A percentile compares a stretch with the other conserved stretches of the same genome.
Conservation (phyloP, 306 rosid genomes). For the Cicer yamashitae region DNA sequence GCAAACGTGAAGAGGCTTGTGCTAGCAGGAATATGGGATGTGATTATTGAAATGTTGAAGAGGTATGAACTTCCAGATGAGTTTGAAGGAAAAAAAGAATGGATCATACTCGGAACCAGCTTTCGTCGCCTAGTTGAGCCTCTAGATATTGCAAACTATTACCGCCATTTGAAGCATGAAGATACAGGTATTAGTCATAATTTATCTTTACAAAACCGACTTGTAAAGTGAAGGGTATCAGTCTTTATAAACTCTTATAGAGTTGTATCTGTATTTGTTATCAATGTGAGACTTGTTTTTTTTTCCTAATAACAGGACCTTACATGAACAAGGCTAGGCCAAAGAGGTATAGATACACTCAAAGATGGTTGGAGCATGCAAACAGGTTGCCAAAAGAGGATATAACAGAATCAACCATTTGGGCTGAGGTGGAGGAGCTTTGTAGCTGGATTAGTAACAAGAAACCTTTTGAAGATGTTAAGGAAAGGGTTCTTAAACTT, state of each 20-base stretch:
- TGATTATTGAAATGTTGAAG: constrained; percentile 67
- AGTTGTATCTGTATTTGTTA: no score
- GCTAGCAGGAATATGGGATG: constrained; percentile 80
- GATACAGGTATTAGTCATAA: constrained; percentile 36
- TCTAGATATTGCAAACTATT: constrained; percentile 78
- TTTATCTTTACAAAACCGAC: no score
- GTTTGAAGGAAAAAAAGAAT: constrained; percentile 58
- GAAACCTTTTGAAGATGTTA: constrained; percentile 1
- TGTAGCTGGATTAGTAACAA: constrained; percentile 35
- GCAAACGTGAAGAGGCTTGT: constrained; percentile 76
- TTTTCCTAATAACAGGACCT: constrained; percentile 41
- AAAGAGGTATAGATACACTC: constrained; percentile 61
- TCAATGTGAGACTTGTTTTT: no score
- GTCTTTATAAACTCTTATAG: no score
- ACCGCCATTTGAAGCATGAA: constrained; percentile 69
- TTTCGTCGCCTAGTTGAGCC: constrained; percentile 78
- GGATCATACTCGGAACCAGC: constrained; percentile 60
- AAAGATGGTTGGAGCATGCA: constrained; percentile 72
- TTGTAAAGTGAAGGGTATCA: no score
- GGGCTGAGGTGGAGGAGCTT: constrained; percentile 86
- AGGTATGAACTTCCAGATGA: constrained; percentile 76
- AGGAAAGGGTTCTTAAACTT: constrained; percentile 34
- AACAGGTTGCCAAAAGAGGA: background rate
- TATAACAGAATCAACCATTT: constrained; percentile 63
- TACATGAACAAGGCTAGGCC: constrained; percentile 69